A percentile compares a stretch with the other conserved stretches of the same genome.
Conservation (phyloP, 2,329 filamentous ascomycete genomes). For the Sporothrix phasma region DNA sequence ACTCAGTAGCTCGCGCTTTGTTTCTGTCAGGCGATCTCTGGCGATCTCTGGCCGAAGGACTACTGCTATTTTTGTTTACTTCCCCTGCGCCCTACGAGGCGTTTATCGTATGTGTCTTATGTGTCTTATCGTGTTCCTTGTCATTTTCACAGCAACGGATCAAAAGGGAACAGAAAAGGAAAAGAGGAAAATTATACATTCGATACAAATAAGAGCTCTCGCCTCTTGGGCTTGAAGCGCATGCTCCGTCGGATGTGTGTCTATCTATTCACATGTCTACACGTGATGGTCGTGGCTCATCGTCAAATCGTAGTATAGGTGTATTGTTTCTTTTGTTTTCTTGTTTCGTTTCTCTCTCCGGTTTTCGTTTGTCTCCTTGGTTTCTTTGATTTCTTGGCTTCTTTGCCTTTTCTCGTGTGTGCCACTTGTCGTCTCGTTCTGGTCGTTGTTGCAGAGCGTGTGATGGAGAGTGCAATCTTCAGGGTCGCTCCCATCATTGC, state of each 20-base stretch:
- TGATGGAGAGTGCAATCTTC: not conserved
- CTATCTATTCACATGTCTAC: constrained; percentile 6
- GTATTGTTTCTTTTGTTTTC: not conserved
- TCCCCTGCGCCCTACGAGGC: too few species aligned
- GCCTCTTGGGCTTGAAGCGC: not conserved
- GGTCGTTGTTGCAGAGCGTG: not conserved
- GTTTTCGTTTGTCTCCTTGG: not conserved
- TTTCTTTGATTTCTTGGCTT: not conserved
- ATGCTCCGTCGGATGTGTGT: not conserved
- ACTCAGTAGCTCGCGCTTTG: not conserved
- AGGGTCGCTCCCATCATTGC: not conserved
- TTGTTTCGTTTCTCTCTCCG: not conserved
- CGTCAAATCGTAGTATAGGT: not conserved
- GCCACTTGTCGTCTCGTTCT: not conserved
- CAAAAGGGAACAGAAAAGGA: not conserved
- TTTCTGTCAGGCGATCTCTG: not conserved
- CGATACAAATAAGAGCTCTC: not conserved
- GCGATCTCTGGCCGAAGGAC: too few species aligned
- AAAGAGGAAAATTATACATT: not conserved
- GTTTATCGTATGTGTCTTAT: too few species aligned
- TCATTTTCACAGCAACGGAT: not conserved
- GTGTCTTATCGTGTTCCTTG: too few species aligned
- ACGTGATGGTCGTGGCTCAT: constrained; percentile 8
- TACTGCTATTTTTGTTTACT: too few species aligned
- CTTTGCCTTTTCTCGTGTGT: too few species aligned